These are phyloP conservation scores for Magnusiomyces clavatus DNA, from an alignment of 1,139 yeast species.

Conservation along the genomic window DNA sequence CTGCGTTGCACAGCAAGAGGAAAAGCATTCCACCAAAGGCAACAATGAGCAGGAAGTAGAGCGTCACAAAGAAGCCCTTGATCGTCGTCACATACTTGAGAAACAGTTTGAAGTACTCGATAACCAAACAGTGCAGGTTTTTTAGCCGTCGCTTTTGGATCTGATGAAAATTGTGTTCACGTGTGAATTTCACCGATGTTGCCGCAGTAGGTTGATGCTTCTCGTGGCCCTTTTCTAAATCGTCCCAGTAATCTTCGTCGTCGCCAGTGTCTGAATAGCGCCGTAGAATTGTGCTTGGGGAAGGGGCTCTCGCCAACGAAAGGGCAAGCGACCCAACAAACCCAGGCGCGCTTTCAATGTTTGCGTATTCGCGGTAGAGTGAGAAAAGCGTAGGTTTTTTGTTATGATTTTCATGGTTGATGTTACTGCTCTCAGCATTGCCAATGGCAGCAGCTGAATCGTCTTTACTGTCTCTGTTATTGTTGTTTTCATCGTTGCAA, in stretches of 20 bases:
- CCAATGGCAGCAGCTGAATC: too few relatives aligned
- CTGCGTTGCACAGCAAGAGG: conserved; percentile 19
- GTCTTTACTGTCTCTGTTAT: too few relatives aligned
- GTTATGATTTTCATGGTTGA: background rate
- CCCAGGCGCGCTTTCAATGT: conserved; percentile 12
- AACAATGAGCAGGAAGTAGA: conserved; percentile 18
- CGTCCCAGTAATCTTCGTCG: background rate
- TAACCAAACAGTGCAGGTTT: background rate
- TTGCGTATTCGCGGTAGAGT: background rate
- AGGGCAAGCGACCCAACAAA: conserved; percentile 13
- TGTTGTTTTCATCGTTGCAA: too few relatives aligned
- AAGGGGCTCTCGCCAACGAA: conserved; percentile 14
- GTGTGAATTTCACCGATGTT: conserved; percentile 13
- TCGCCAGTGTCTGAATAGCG: background rate
- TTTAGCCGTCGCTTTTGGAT: conserved; percentile 9
- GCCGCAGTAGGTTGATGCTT: conserved; percentile 3
- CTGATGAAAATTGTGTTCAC: conserved; percentile 12
- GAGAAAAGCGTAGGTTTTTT: background rate
- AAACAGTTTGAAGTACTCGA: conserved; percentile 9
- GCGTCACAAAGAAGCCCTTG: conserved; percentile 19
- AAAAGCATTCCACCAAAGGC: conserved; percentile 24
- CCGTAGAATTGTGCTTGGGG: conserved; percentile 5
- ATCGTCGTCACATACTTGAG: conserved; percentile 8
- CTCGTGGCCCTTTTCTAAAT: background rate
- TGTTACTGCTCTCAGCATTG: background rate